Evolutionary conservation across 2,329 filamentous ascomycete genomes (phyloP).

Genomic region (Domatiomyces catenatus): DNA sequence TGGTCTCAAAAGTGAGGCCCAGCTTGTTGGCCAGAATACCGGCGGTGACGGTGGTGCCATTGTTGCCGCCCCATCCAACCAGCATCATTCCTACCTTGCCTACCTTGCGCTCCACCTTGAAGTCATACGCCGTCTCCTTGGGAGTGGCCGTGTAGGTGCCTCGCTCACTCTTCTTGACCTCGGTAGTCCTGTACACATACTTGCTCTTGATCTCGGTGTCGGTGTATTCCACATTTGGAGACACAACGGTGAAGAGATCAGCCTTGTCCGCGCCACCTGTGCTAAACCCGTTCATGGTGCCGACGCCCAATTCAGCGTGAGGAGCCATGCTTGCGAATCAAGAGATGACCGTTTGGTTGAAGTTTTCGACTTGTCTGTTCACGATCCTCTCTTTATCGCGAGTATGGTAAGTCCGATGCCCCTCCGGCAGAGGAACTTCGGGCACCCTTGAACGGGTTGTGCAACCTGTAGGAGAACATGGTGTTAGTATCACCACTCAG

Average conservation of each 20-base stretch:
- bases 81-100: conserved; percentile 95
- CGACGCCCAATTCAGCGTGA: conserved; percentile 56
- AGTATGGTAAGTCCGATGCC: conserved; percentile 47
- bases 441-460: conserved; percentile 93
- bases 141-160: conserved; percentile 74
- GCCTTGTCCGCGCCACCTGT: conserved; percentile 29
- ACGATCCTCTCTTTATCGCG: conserved; percentile 26
- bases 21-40: conserved; percentile 93
- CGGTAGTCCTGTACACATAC: conserved; percentile 93
- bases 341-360: conserved; percentile 31
- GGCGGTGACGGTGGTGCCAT: conserved; percentile 90
- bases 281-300: conserved; percentile 39
- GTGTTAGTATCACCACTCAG: background rate
- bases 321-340: conserved; percentile 58
- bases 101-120: conserved; percentile 89
- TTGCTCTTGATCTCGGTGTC: conserved; percentile 77
- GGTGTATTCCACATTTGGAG: conserved; percentile 84
- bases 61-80: conserved; percentile 96
- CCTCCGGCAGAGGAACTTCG: conserved; percentile 83
- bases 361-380: conserved; percentile 7
- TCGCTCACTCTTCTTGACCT: conserved; percentile 52
- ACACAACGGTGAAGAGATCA: conserved; percentile 71
- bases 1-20: conserved; percentile 78
- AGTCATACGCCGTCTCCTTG: conserved; percentile 82
- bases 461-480: conserved; percentile 43